Evolutionary conservation across 2,329 filamentous ascomycete species (phyloP), one percentile per base, ranked within the genome.

Genomic region (Fusarium nematophilum): DNA sequence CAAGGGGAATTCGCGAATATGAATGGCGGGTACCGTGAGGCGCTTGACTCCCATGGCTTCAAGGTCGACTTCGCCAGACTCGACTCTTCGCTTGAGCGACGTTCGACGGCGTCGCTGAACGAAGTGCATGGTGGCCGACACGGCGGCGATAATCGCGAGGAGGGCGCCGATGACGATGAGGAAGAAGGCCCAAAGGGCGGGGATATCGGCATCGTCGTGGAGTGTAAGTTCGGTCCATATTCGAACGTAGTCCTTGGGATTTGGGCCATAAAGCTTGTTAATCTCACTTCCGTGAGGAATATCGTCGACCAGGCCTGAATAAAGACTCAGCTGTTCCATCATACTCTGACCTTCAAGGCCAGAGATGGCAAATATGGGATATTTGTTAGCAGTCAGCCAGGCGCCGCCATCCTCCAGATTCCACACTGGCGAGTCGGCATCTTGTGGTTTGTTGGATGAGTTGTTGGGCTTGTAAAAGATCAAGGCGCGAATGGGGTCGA

Each of bases 41-140:
- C 90, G 85, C 70, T 92, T 94, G 65, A 97, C 91, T 2, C 93
- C 93, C 64, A 97, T 83, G 3, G 87, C 87, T 74, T 97, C 93
- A 3, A 97, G 80, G 69, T 97, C 91, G 15, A 96, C 88, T 65
- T 97, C 90, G 46, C 94, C 93, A 7, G 81, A 82, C 53, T 86
- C 82, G 13, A 97, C 89, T 10, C 93, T 86, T 40, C 86, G 83
- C 44, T 86, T 86, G 9, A 98, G 78, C 2, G 81, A 81, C 18
- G 82, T 81, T 8, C 93, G 86, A 25, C 92, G 86, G 40, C 86
- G 83, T 29, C 87, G 85, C 72, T 96, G 92, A 25, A 95, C 79
- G 17, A 88, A 79, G 66, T 95, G 92, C 90, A 95, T 96, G 46
- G 83, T 78, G 33, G 88, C 72, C 1, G 87, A 95, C 1, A 87